Base-by-base conservation (phyloP, 148 eudicot genomes). In the Drosera capensis region DNA sequence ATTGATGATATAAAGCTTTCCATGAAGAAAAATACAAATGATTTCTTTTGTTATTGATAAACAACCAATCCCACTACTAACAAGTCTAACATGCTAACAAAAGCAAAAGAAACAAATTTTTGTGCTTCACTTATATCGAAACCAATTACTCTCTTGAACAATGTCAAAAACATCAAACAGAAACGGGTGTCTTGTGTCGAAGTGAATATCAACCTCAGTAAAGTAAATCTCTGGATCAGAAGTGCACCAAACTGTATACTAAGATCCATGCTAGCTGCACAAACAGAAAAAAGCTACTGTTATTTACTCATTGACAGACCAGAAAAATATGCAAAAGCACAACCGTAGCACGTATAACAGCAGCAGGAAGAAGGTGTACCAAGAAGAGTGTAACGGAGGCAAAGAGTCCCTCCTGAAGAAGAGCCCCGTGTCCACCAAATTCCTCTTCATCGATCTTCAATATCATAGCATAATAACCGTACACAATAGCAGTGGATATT, bases 381-480 rank as follows among this genome's bases (percentile, higher is more conserved):
- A 90, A 70, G 70, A 90, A 90, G 42, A 90, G 81, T 31, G 82
- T 75, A 23, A 90, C 35, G 7, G 99, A 90, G 51, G 94, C 95
- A 59, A 90, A 90, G 31, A 90, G 85, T 14, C 99, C 99, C 66
- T 90, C 95, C 22, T 90, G 99, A 45, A 90, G 99, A 35, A 90
- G 88, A 51, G 99, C 76, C 28, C 88, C 93, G 45, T 90, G 99
- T 40, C 99, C 95, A 2, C 95, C 99, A 54, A 67, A 85, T 5
- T 90, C 99, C 73, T 90, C 95, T 68, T 85, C 99, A 30, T 90
- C 95, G 25, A 90, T 43, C 63, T 90, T 80, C n/a, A 90, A 67
- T 52, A 88, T 45, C 68, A 73, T 49, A 18, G 84, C 84, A 53
- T 88, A 88, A 61, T 88, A 88, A 7, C 85, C 93, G 23, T 90